phyloP scores from a whole-genome alignment of 2,329 filamentous ascomycete species.

The Mycocentrospora acerina region DNA sequence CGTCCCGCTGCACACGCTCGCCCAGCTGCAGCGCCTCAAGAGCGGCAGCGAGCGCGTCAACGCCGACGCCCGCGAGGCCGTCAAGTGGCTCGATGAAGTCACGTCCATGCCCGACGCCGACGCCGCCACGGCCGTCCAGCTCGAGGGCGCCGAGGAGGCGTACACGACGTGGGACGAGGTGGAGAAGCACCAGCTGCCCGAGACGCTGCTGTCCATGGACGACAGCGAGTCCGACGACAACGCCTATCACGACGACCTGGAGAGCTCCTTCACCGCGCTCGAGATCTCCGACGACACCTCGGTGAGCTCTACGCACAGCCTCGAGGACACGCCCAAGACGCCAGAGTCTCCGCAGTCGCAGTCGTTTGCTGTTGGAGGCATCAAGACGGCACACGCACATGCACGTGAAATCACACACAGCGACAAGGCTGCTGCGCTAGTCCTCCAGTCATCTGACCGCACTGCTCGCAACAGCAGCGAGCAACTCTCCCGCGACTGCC shows the following conservation, averaged over 20 bases:
- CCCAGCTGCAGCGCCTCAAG: slow-evolving; percentile 49
- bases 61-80: slow-evolving; percentile 50
- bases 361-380: slow-evolving; percentile 24
- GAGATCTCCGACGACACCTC: slow-evolving; percentile 43
- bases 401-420: slow-evolving; percentile 30
- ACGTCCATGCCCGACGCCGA: slow-evolving; percentile 47
- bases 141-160: slow-evolving; percentile 52
- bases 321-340: slow-evolving; percentile 39
- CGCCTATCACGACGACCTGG: slow-evolving; percentile 40
- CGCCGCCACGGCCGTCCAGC: slow-evolving; percentile 40
- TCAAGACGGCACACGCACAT: slow-evolving; percentile 11
- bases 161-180: slow-evolving; percentile 53
- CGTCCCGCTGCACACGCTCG: slow-evolving; percentile 53
- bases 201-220: slow-evolving; percentile 52
- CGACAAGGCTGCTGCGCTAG: slow-evolving; percentile 8
- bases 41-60: slow-evolving; percentile 45
- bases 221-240: slow-evolving; percentile 43
- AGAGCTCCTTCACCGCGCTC: slow-evolving; percentile 40
- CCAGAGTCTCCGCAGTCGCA: slow-evolving; percentile 45
- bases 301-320: slow-evolving; percentile 48
- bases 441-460: slow-evolving; percentile 24
- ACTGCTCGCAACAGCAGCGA: slow-evolving; percentile 35
- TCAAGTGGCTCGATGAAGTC: slow-evolving; percentile 54
- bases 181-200: slow-evolving; percentile 51
- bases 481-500: slow-evolving; percentile 17